Conservation (phyloP, 805 yeast species). For the Ogataea pilisensis region DNA sequence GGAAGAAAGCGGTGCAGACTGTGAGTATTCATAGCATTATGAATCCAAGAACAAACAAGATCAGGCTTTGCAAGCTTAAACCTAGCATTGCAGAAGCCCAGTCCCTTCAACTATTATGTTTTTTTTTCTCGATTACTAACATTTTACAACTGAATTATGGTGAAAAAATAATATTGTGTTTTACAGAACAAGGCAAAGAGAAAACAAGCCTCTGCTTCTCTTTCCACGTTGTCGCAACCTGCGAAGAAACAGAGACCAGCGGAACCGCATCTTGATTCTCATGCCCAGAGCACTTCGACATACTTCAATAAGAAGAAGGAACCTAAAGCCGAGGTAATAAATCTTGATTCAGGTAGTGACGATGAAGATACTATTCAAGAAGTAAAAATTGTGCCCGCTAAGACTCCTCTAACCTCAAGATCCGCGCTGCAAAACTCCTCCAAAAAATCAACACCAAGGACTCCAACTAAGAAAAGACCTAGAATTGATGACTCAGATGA, state of each 20-base stretch:
- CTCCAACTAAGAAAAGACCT: slow-evolving; percentile 4
- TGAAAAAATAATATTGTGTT: not conserved
- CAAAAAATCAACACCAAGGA: slow-evolving; percentile 1
- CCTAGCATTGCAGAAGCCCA: too few species aligned
- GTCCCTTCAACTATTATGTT: too few species aligned
- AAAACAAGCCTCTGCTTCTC: not conserved
- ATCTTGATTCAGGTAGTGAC: not conserved
- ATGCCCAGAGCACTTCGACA: too few species aligned
- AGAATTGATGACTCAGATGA: not conserved
- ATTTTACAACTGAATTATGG: too few species aligned
- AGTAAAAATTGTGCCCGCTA: too few species aligned
- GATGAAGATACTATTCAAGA: not conserved
- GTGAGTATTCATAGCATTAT: slow-evolving; percentile 8
- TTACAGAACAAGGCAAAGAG: slow-evolving; percentile 7
- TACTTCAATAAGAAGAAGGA: not conserved
- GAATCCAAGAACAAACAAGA: too few species aligned
- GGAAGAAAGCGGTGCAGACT: slow-evolving; percentile 24
- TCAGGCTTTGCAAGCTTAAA: too few species aligned
- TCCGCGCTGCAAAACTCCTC: too few species aligned
- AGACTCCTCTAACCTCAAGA: too few species aligned
- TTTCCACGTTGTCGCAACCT: not conserved
- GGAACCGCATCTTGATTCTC: too few species aligned
- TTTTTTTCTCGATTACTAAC: not conserved
- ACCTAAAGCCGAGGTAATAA: not conserved
- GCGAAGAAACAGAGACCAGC: slow-evolving; percentile 6